A percentile compares a stretch with the other conserved stretches of the same genome.
These are phyloP conservation scores for Bacterosira constricta DNA, from an alignment of 108 stramenopile species.

Conservation along the genomic window DNA sequence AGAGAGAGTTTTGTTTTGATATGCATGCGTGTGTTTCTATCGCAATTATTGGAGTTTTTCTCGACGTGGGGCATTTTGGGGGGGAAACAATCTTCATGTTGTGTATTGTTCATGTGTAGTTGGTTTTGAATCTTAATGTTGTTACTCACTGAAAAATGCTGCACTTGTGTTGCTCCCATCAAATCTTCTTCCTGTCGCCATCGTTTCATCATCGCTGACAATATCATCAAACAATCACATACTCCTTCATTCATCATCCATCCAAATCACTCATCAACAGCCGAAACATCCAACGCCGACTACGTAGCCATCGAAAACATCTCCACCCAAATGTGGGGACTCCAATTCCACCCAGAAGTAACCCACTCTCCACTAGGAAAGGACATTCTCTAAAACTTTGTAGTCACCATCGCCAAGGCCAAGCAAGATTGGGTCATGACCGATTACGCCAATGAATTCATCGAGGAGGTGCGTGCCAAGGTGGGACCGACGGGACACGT, in stretches of 20 bases:
- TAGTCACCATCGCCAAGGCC: slow-evolving; percentile 85
- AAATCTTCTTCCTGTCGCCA: background rate
- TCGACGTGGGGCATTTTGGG: too few relatives aligned
- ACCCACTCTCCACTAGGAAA: slow-evolving; percentile 92
- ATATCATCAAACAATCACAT: too few relatives aligned
- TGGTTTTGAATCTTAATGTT: too few relatives aligned
- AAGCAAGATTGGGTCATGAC: slow-evolving; percentile 96
- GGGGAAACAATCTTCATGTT: too few relatives aligned
- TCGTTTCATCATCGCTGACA: too few relatives aligned
- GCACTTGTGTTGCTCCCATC: background rate
- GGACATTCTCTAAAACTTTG: slow-evolving; percentile 89
- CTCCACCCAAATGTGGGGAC: slow-evolving; percentile 85
- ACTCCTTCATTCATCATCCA: too few relatives aligned
- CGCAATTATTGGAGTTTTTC: too few relatives aligned
- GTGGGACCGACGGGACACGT: slow-evolving; percentile 94
- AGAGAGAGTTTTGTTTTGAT: too few relatives aligned
- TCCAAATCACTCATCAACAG: too few relatives aligned
- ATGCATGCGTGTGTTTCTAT: too few relatives aligned
- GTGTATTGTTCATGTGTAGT: too few relatives aligned
- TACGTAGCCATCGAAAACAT: slow-evolving; percentile 93
- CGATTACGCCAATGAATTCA: slow-evolving; percentile 96
- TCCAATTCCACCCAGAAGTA: slow-evolving; percentile 99
- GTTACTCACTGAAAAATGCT: too few relatives aligned
- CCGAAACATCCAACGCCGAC: slow-evolving; percentile 86
- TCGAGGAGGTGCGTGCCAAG: slow-evolving; percentile 81